Percentiles rank a stretch among this genome's conserved stretches.
phyloP scores from a whole-genome alignment of 2,329 filamentous ascomycete species.

The Apiospora aurea region DNA sequence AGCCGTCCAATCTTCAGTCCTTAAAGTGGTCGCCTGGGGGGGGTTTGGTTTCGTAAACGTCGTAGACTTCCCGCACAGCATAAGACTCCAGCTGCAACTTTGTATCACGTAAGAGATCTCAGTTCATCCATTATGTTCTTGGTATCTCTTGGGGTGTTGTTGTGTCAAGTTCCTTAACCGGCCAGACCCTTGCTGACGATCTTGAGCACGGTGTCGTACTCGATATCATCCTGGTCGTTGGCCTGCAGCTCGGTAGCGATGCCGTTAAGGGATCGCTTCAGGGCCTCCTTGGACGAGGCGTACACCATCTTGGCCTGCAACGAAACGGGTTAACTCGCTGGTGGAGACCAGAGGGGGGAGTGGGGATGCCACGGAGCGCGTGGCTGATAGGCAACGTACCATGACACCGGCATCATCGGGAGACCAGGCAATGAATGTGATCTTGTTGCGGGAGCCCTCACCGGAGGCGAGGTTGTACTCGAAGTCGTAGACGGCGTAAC shows the following conservation, averaged over 20 bases:
- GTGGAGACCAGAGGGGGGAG: not conserved
- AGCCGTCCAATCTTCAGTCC: conserved; percentile 21
- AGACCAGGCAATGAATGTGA: conserved; percentile 81
- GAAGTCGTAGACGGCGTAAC: conserved; percentile 88
- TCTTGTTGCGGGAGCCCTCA: conserved; percentile 80
- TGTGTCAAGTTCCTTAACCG: conserved; percentile 21
- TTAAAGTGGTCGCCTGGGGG: conserved; percentile 1
- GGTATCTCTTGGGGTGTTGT: conserved; percentile 12
- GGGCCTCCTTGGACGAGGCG: conserved; percentile 85
- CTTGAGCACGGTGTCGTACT: conserved; percentile 75
- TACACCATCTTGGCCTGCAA: conserved; percentile 87
- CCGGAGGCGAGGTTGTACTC: conserved; percentile 75
- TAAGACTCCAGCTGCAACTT: conserved; percentile 16
- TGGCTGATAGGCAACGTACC: conserved; percentile 58
- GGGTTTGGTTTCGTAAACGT: conserved; percentile 27
- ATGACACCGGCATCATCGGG: conserved; percentile 82
- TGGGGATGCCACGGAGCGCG: not conserved
- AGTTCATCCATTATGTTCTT: conserved; percentile 20
- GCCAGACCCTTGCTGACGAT: conserved; percentile 69
- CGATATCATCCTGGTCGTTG: conserved; percentile 84
- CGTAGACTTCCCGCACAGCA: conserved; percentile 25
- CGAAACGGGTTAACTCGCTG: conserved; percentile 32
- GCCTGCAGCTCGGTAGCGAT: conserved; percentile 81
- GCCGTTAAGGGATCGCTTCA: conserved; percentile 81
- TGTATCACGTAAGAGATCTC: conserved; percentile 19